These are phyloP conservation scores for Neofusicoccum ribis DNA, from an alignment of 2,329 filamentous ascomycete species.

Conservation along the genomic window DNA sequence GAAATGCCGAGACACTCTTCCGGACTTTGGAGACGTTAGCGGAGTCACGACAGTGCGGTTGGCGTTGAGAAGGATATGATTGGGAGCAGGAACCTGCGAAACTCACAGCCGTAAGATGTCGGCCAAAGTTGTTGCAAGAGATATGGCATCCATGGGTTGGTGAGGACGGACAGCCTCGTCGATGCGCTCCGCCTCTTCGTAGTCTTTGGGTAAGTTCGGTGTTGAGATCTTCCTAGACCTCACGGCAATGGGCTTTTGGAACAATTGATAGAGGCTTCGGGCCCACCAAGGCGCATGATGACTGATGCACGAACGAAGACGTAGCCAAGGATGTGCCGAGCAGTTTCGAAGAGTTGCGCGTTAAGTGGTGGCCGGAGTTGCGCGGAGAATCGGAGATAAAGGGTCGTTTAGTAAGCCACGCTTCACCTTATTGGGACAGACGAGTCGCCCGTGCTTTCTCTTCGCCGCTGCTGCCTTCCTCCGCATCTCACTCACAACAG, in stretches of 20 bases:
- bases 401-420: background rate
- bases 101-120: constrained; percentile 33
- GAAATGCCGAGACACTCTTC: constrained; percentile 36
- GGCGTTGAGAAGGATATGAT: background rate
- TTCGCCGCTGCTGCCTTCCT: background rate
- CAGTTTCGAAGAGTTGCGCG: no score
- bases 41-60: no score
- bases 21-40: constrained; percentile 21
- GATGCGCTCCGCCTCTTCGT: background rate
- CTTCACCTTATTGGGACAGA: background rate
- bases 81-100: background rate
- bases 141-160: background rate
- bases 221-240: no score
- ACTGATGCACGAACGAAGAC: no score
- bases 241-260: no score
- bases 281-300: no score
- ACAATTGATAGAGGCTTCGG: no score
- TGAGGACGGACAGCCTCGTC: background rate
- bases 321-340: no score
- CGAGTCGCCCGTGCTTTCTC: background rate
- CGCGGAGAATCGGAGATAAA: background rate
- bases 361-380: no score
- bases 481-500: background rate
- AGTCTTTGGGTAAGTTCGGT: background rate
- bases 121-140: constrained; percentile 31